Evolutionary conservation across 805 yeast genomes (phyloP).

Genomic region (Saccharomycopsis guyanensis): DNA sequence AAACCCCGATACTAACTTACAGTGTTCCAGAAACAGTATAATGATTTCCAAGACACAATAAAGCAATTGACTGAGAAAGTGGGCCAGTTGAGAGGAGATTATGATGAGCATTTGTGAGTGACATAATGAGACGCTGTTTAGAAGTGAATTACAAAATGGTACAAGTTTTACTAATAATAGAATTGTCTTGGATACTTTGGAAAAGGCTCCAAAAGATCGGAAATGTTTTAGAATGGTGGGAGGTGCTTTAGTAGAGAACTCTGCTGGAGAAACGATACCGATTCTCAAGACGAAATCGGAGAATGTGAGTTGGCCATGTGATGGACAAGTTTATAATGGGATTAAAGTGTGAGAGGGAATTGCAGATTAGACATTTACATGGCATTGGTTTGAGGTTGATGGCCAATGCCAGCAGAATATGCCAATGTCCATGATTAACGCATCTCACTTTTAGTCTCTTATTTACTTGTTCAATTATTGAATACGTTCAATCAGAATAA

Average conservation of each 20-base stretch:
- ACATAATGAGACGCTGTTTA: no score
- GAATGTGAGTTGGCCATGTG: constrained; percentile 35
- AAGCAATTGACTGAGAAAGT: constrained; percentile 40
- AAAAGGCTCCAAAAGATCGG: constrained; percentile 46
- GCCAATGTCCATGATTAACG: no score
- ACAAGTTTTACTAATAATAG: constrained; percentile 36
- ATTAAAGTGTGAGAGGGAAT: no score
- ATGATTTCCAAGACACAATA: constrained; percentile 43
- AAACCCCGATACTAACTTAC: constrained; percentile 12
- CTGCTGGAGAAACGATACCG: constrained; percentile 68
- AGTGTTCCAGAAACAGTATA: constrained; percentile 43
- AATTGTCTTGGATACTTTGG: constrained; percentile 53
- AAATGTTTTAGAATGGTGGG: constrained; percentile 92
- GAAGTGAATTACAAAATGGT: no score
- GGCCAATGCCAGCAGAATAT: no score
- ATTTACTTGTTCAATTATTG: no score
- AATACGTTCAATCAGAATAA: no score
- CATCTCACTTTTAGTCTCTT: no score
- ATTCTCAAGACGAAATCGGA: constrained; percentile 48
- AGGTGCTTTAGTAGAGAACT: constrained; percentile 79
- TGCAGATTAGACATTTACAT: no score
- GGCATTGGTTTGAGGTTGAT: no score
- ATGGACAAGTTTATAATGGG: no score
- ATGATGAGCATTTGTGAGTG: constrained; percentile 30
- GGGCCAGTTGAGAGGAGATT: constrained; percentile 41